A percentile compares a stretch with the other conserved stretches of the same genome.
Evolutionary conservation across 1,284 basidiomycete species (phyloP).

Genomic region (Porogramme epimiltina): DNA sequence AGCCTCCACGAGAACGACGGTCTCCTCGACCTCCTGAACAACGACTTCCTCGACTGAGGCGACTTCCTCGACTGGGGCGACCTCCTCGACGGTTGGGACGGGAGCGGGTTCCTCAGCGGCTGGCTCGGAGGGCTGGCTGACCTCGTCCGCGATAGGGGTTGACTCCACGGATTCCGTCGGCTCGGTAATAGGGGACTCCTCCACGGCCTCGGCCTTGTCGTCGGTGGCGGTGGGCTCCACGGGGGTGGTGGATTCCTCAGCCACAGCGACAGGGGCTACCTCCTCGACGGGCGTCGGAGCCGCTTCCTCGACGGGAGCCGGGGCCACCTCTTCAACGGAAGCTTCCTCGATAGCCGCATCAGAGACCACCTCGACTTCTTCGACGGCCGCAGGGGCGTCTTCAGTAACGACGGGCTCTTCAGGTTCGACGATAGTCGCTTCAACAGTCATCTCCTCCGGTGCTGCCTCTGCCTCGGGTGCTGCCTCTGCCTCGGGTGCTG

Average conservation of each 20-base stretch:
- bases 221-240: no score
- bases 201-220: no score
- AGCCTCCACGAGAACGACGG: slow-evolving; percentile 1
- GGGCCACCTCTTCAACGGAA: neutral
- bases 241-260: no score
- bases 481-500: neutral
- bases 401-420: neutral
- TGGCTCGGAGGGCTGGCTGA: neutral
- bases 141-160: no score
- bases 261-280: neutral
- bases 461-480: neutral
- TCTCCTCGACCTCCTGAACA: slow-evolving; percentile 2
- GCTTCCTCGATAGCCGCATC: slow-evolving; percentile 2
- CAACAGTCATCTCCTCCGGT: neutral
- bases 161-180: no score
- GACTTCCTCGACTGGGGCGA: neutral
- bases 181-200: no score
- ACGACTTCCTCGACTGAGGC: neutral
- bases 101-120: neutral
- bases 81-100: slow-evolving; percentile 3
- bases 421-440: neutral
- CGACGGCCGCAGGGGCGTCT: neutral
- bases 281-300: neutral
- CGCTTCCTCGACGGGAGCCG: no score
- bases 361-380: slow-evolving; percentile 4